These are phyloP conservation scores for Carex cristatella DNA, from an alignment of 176 grass and related monocot species.

Conservation along the genomic window DNA sequence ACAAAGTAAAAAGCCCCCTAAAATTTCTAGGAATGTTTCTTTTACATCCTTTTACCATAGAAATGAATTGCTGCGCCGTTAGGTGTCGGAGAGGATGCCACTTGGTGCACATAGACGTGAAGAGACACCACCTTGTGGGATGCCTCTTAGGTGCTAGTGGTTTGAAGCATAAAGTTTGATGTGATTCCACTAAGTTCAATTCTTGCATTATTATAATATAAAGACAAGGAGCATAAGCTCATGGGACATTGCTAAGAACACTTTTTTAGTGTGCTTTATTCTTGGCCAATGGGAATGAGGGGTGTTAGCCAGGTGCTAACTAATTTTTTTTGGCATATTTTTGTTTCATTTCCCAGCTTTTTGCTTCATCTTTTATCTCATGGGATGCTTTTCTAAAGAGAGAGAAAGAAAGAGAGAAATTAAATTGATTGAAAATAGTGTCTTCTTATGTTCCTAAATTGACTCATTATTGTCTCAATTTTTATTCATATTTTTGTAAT, in stretches of 20 bases:
- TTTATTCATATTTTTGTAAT: not conserved
- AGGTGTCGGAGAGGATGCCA: constrained; percentile 28
- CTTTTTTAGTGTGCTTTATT: constrained; percentile 10
- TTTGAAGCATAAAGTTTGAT: constrained; percentile 65
- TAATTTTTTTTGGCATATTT: not conserved
- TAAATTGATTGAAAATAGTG: not conserved
- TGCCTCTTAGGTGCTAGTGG: constrained; percentile 80
- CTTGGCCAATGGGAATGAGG: not conserved
- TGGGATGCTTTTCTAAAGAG: not conserved
- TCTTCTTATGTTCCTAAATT: not conserved
- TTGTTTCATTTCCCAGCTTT: not conserved
- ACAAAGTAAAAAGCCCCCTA: not conserved
- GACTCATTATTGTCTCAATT: not conserved
- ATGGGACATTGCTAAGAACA: constrained; percentile 21
- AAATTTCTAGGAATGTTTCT: constrained; percentile 1
- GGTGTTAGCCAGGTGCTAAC: not conserved
- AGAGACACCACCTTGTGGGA: constrained; percentile 66
- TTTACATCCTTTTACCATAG: not conserved
- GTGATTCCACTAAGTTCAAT: constrained; percentile 53
- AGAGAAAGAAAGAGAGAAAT: not conserved
- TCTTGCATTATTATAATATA: constrained; percentile 19
- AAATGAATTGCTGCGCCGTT: constrained; percentile 38
- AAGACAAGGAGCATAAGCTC: constrained; percentile 14
- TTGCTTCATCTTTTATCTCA: not conserved
- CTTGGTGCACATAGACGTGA: constrained; percentile 36